Evolutionary conservation across 257 asterid genomes (phyloP).

Genomic region (Nemophila menziesii): DNA sequence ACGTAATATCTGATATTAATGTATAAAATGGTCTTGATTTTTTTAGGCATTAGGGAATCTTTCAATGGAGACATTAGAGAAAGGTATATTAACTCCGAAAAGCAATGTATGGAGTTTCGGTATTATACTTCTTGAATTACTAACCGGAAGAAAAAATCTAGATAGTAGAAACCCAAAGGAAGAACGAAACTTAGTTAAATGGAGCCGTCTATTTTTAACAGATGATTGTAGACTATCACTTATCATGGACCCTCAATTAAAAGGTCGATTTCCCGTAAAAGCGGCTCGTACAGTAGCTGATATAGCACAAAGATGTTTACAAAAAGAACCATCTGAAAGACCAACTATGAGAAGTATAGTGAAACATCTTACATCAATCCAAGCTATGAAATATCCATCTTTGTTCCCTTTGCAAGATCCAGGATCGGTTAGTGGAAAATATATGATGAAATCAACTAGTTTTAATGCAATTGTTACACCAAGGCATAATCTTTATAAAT

Average conservation of each 20-base stretch:
- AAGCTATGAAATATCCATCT: conserved; percentile 69
- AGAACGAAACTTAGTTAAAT: conserved; percentile 71
- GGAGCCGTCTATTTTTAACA: conserved; percentile 75
- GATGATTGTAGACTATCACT: conserved; percentile 62
- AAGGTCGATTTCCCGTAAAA: conserved; percentile 72
- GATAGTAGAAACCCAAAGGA: conserved; percentile 63
- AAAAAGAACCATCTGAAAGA: conserved; percentile 72
- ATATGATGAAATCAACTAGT: conserved; percentile 75
- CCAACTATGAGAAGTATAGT: conserved; percentile 83
- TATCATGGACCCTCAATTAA: conserved; percentile 85
- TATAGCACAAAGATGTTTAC: conserved; percentile 73
- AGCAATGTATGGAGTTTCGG: conserved; percentile 93
- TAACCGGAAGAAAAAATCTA: conserved; percentile 69
- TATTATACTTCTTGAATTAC: conserved; percentile 75
- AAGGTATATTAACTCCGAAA: conserved; percentile 75
- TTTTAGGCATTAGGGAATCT: conserved; percentile 68
- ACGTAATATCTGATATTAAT: no score
- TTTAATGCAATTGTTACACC: conserved; percentile 53
- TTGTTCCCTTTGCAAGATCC: conserved; percentile 89
- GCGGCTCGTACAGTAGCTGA: conserved; percentile 75
- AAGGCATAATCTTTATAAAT: conserved; percentile 33
- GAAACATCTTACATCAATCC: conserved; percentile 60
- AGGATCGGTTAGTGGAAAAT: conserved; percentile 46
- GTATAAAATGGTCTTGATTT: no score
- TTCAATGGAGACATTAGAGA: conserved; percentile 75